phyloP scores from a whole-genome alignment of 2,329 filamentous ascomycete species.

The Talaromyces atroroseus region DNA sequence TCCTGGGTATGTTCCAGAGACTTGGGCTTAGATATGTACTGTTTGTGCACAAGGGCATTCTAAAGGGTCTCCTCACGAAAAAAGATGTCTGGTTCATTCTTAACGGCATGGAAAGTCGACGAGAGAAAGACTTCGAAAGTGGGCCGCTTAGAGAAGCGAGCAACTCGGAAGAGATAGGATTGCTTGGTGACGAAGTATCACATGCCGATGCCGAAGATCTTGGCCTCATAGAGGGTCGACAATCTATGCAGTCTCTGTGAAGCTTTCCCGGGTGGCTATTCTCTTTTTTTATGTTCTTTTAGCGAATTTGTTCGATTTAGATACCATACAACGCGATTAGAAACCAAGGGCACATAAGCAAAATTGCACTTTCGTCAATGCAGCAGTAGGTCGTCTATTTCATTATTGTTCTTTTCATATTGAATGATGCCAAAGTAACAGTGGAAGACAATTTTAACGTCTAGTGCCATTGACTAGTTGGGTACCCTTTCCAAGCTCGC shows the following conservation, averaged over 20 bases:
- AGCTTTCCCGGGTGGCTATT: neutral
- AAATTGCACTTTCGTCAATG: neutral
- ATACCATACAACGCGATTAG: constrained; percentile 3
- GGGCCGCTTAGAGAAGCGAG: constrained; percentile 22
- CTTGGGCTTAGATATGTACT: constrained; percentile 86
- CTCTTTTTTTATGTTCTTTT: neutral
- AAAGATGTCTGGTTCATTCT: constrained; percentile 96
- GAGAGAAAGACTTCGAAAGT: constrained; percentile 26
- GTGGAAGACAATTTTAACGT: neutral
- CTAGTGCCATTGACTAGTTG: constrained; percentile 46
- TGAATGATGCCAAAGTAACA: neutral
- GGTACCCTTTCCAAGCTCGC: constrained; percentile 50
- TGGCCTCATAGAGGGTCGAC: constrained; percentile 27
- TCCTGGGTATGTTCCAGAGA: constrained; percentile 88
- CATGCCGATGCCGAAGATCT: constrained; percentile 23
- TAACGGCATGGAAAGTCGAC: constrained; percentile 62
- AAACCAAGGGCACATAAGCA: neutral
- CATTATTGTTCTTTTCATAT: neutral
- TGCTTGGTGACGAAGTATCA: constrained; percentile 30
- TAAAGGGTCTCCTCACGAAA: constrained; percentile 87
- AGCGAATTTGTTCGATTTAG: constrained; percentile 3
- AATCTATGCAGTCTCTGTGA: constrained; percentile 23
- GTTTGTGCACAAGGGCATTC: constrained; percentile 72
- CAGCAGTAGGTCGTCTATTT: neutral
- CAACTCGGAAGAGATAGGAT: constrained; percentile 31